Evolutionary conservation across 2,329 filamentous ascomycete genomes (phyloP), one percentile per base, ranked within the genome.

Genomic region (Lecanicillium sp.): DNA sequence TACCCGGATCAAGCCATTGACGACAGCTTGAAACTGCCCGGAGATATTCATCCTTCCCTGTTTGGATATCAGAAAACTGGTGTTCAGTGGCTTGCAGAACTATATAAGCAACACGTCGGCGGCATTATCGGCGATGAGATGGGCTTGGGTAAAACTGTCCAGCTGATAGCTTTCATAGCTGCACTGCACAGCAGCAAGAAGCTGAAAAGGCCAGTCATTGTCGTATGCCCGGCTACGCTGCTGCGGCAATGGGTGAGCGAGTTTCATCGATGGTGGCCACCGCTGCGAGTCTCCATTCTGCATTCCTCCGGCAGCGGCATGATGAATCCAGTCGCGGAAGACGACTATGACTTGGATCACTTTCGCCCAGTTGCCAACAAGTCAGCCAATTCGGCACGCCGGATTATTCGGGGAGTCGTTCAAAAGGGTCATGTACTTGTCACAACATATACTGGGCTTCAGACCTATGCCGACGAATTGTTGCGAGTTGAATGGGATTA

Each of bases 231-330:
- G 2, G 90, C 90, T 4, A 98, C 92, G 0, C 83, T 98, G 17
- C 81, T 98, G 65, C 84, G 87, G 44, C 92, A 98, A 57, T 98
- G 92, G 92, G 92, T 95, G 11, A 94, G 94, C 47, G 92, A 98
- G 55, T 96, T 98, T 51, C 94, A 98, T 61, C 80, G 83, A 11
- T 98, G 94, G 94, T 98, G 94, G 94, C 92, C 92, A n/a, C 83
- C 92, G n/a, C 68, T 98, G 22, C 78, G 94, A 30, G 92, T 98
- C 5, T 94, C 89, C 0, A 96, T 98, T 45, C 60, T 98, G 35
- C 92, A 98, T 56, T 87, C 87, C 1, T 95, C 92, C 4, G 92
- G 92, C 3, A 96, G 88, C 57, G 94, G 92, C 14, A 96, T 98
- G 90, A 67, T 95, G 38, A 88, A 94, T 47, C 68, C 94, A n/a